phyloP scores from a whole-genome alignment of 2,329 filamentous ascomycete species.

The Fusarium euwallaceae region DNA sequence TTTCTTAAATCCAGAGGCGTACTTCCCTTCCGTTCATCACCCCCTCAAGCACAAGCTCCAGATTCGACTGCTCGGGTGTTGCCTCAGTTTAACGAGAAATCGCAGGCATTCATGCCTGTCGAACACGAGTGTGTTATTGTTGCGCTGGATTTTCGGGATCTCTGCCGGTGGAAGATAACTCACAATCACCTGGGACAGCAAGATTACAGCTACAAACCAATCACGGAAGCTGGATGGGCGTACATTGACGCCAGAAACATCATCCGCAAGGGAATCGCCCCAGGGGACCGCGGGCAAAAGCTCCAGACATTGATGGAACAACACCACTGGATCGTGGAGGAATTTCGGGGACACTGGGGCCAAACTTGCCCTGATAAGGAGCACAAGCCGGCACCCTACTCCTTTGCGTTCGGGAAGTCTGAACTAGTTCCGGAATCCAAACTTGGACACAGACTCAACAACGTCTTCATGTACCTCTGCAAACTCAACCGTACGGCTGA shows the following conservation, averaged over 20 bases:
- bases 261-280: neutral
- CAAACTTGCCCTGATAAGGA: neutral
- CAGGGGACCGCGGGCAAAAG: neutral
- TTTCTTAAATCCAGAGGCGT: neutral
- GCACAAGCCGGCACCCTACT: neutral
- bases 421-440: neutral
- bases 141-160: neutral
- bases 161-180: slow-evolving; percentile 4
- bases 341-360: neutral
- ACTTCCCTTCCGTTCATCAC: neutral
- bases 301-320: neutral
- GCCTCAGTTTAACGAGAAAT: neutral
- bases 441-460: neutral
- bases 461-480: neutral
- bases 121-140: neutral
- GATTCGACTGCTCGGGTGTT: neutral
- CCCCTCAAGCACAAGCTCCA: neutral
- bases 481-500: neutral
- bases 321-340: neutral
- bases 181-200: neutral
- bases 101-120: neutral
- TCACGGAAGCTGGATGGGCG: neutral
- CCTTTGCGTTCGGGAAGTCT: slow-evolving; percentile 1
- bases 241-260: neutral
- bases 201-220: neutral